Evolutionary conservation across 2,329 filamentous ascomycete genomes (phyloP).

Genomic region (Aureobasidium uvarum): DNA sequence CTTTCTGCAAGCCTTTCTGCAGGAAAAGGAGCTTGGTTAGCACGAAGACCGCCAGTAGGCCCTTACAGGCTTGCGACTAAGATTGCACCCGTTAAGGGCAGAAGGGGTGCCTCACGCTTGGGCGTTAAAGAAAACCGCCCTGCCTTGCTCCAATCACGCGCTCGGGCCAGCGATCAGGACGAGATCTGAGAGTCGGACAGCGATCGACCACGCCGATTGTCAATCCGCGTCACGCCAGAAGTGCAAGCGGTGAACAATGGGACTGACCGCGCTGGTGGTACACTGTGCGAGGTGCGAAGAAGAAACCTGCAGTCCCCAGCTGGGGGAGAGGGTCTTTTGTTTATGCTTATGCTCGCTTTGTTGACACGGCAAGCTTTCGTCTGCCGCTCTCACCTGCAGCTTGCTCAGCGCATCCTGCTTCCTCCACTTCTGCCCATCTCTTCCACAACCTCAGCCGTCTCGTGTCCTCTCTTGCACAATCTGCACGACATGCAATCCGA

Average conservation of each 20-base stretch:
- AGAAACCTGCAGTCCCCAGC: constrained; percentile 11
- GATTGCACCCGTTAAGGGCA: constrained; percentile 27
- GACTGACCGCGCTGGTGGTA: constrained; percentile 22
- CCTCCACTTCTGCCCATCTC: neutral
- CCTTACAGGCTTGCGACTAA: constrained; percentile 25
- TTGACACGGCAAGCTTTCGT: constrained; percentile 11
- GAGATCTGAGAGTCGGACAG: constrained; percentile 21
- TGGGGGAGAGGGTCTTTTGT: constrained; percentile 17
- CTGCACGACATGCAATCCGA: constrained; percentile 24
- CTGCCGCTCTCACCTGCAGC: constrained; percentile 22
- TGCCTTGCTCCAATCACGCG: constrained; percentile 24
- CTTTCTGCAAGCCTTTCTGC: constrained; percentile 25
- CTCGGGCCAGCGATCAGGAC: constrained; percentile 21
- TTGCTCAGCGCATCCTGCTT: neutral
- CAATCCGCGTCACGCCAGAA: constrained; percentile 27
- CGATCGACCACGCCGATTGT: constrained; percentile 24
- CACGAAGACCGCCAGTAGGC: constrained; percentile 21
- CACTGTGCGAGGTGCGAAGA: constrained; percentile 12
- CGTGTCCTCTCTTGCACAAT: constrained; percentile 18
- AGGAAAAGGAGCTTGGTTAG: constrained; percentile 25
- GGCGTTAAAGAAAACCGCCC: constrained; percentile 23
- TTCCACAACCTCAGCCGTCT: constrained; percentile 18
- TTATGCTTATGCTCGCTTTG: constrained; percentile 20
- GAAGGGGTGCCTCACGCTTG: constrained; percentile 26
- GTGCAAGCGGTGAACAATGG: constrained; percentile 26